These are phyloP conservation scores for Colletotrichum melonis DNA, from an alignment of 2,329 filamentous ascomycete genomes.

Conservation along the genomic window DNA sequence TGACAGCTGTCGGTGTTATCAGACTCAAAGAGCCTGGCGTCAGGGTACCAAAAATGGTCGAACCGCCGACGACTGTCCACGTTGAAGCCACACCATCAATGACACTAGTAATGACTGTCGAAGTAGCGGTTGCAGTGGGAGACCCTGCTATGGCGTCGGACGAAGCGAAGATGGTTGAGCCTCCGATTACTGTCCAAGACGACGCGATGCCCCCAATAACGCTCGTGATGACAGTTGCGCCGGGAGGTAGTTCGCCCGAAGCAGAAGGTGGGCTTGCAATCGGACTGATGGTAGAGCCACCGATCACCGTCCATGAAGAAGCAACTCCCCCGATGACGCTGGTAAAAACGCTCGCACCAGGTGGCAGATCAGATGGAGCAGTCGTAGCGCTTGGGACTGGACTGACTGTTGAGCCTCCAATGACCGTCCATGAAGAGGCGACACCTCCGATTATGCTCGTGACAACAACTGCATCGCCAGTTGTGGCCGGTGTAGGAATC, in stretches of 20 bases:
- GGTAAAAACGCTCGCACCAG: not conserved
- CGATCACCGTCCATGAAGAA: conserved; percentile 8
- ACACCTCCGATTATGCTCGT: conserved; percentile 7
- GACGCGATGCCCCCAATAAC: not conserved
- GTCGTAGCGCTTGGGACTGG: not conserved
- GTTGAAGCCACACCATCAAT: not conserved
- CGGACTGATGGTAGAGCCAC: not conserved
- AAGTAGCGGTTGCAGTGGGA: not conserved
- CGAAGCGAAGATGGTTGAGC: not conserved
- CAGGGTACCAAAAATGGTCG: not conserved
- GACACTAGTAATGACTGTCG: not conserved
- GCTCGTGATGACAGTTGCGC: conserved; percentile 6
- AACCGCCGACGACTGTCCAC: conserved; percentile 3
- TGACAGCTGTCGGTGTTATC: not conserved
- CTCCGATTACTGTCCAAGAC: conserved; percentile 6
- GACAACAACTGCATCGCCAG: not conserved
- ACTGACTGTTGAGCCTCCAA: not conserved
- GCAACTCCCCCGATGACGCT: not conserved
- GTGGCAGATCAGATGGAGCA: not conserved
- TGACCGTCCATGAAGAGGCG: conserved; percentile 1
- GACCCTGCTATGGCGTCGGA: not conserved
- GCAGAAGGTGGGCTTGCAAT: not conserved
- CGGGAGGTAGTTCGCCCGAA: no score
- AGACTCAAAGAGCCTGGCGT: not conserved
- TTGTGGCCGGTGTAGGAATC: not conserved